Conservation (phyloP, 139 green algal genomes). For the Prasinococcaceae sp. region DNA sequence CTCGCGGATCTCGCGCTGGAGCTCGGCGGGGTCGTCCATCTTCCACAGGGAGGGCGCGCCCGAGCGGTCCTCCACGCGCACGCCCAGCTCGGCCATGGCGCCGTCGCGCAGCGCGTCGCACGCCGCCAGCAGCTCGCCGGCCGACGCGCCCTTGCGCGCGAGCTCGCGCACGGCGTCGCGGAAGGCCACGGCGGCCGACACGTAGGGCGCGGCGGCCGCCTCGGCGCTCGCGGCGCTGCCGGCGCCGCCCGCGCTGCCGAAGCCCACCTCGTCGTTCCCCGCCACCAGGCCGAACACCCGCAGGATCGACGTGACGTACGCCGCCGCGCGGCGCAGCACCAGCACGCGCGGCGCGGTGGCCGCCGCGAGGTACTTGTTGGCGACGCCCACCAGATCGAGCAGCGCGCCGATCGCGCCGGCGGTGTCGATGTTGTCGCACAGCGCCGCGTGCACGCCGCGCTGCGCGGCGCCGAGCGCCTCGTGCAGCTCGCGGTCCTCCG, state of each 20-base stretch:
- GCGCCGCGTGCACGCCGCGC: conserved; percentile 42
- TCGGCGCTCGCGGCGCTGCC: conserved; percentile 4
- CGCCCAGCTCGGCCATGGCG: conserved; percentile 65
- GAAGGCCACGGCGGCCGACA: conserved; percentile 69
- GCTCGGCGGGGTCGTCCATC: conserved; percentile 65
- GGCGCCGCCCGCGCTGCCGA: neutral
- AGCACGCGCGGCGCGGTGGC: conserved; percentile 22
- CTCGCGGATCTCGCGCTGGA: conserved; percentile 44
- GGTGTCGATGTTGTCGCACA: conserved; percentile 92
- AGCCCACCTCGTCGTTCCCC: conserved; percentile 21
- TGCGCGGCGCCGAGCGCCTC: conserved; percentile 21
- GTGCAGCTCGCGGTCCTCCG: conserved; percentile 44
- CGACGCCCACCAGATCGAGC: conserved; percentile 52
- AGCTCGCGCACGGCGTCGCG: conserved; percentile 45
- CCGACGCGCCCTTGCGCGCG: conserved; percentile 6
- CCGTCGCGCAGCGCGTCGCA: conserved; percentile 71
- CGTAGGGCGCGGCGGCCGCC: too few relatives aligned
- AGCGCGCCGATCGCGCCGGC: conserved; percentile 56
- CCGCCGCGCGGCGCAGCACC: conserved; percentile 51
- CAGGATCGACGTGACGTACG: conserved; percentile 68
- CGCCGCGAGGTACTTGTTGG: conserved; percentile 69
- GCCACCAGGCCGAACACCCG: conserved; percentile 56
- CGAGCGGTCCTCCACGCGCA: conserved; percentile 75
- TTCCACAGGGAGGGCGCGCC: conserved; percentile 77
- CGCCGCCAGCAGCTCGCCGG: conserved; percentile 35